Evolutionary conservation across 805 yeast species (phyloP).

Genomic region (Candida golubevii): DNA sequence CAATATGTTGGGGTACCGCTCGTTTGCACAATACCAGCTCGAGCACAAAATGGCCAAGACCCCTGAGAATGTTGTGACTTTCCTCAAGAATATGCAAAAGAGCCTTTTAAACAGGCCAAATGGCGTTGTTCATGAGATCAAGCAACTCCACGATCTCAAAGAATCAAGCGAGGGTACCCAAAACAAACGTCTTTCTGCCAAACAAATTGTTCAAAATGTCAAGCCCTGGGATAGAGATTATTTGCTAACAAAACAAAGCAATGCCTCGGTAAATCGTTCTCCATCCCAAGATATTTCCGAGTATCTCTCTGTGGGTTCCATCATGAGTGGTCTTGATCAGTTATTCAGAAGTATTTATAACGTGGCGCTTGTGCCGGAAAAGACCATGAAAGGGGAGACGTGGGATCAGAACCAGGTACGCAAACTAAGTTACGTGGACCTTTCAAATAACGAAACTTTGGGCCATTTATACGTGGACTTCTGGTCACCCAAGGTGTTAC

Average conservation of each 20-base stretch:
- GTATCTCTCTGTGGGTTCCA: constrained; percentile 80
- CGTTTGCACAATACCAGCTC: constrained; percentile 76
- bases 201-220: constrained; percentile 43
- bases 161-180: constrained; percentile 9
- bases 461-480: constrained; percentile 89
- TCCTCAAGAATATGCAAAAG: constrained; percentile 56
- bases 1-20: constrained; percentile 60
- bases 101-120: constrained; percentile 33
- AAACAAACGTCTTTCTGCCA: constrained; percentile 18
- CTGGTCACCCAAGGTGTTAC: constrained; percentile 73
- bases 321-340: constrained; percentile 75
- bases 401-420: constrained; percentile 82
- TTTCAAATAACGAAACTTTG: constrained; percentile 47
- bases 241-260: constrained; percentile 22
- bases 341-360: constrained; percentile 73
- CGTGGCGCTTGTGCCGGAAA: constrained; percentile 64
- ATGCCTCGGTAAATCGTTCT: constrained; percentile 24
- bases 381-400: constrained; percentile 65
- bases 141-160: constrained; percentile 37
- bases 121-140: constrained; percentile 58
- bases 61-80: constrained; percentile 71
- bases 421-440: constrained; percentile 67
- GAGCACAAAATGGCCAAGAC: constrained; percentile 85
- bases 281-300: constrained; percentile 48
- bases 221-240: constrained; percentile 94